Base-by-base conservation (phyloP, 179 eudicot species). In the Silene coronaria region DNA sequence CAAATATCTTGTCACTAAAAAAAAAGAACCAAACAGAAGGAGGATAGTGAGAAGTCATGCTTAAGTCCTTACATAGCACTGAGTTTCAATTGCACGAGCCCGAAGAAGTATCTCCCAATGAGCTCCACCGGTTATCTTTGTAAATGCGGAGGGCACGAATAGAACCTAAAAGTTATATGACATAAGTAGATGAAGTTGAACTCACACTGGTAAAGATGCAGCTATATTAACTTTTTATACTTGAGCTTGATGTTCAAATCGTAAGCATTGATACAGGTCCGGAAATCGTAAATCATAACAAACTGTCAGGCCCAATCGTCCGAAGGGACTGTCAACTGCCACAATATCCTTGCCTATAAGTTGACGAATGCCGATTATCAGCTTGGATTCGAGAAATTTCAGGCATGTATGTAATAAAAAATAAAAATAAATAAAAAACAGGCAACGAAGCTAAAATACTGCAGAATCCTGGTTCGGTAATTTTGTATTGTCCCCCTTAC, bases 91-190 rank as follows among this genome's bases (percentile, higher is more conserved):
- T 53, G 97, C 98, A 75, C 97, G 94, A 45, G 97, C 94, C 66
- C 97, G 98, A 67, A 94, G 96, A 81, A 94, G 92, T 84, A 90
- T 78, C 80, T 91, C 98, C 98, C 97, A 94, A 77, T 94, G 98
- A 60, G 97, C 98, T 85, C 86, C 77, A 71, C 98, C 97, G 32
- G 98, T 94, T 80, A 88, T 86, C 72, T 85, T 89, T 21, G 98
- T 91, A 82, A 91, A 91, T 69, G 97, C 98, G 55, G 98, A 84
- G 68, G 98, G 98, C 53, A 91, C 89, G 83, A 94, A 82, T 85
- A 94, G 73, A 72, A 94, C 90, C 97, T 92, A 75, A 76, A 67
- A 60, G 9, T 59, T 21, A 16, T 14, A 75, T 26, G 6, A 55
- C 26, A 34, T 60, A 60, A 53, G 36, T 61, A 75, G 34, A 30